phyloP scores from a whole-genome alignment of 495 filamentous ascomycete genomes.

The Cudoniella acicularis region DNA sequence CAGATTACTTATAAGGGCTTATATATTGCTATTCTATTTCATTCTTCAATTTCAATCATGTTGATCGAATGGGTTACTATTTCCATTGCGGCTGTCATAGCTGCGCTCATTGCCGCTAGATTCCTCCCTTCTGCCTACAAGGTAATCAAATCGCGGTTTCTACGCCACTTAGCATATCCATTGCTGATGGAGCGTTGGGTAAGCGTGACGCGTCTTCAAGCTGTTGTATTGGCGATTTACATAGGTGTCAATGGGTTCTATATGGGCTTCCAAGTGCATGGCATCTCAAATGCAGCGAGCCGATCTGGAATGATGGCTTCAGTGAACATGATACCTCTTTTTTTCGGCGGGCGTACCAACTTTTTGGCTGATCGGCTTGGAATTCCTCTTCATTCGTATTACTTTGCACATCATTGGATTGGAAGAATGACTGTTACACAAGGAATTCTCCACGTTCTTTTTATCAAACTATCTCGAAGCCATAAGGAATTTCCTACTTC shows the following conservation, averaged over 20 bases:
- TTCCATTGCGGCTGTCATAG: background rate
- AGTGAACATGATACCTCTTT: constrained; percentile 5
- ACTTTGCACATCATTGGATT: constrained; percentile 11
- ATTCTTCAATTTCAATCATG: too few relatives aligned
- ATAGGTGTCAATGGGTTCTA: background rate
- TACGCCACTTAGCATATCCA: background rate
- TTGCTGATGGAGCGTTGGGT: background rate
- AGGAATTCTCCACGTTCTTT: background rate
- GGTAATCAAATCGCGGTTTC: background rate
- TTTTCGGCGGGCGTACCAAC: constrained; percentile 3
- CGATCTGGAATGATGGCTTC: constrained; percentile 3
- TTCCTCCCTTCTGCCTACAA: background rate
- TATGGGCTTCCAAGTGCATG: background rate
- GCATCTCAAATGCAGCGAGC: background rate
- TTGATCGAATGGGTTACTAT: background rate
- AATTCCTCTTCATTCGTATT: constrained; percentile 4
- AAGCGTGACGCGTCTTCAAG: background rate
- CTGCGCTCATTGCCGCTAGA: background rate
- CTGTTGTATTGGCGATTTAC: background rate
- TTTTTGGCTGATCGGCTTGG: background rate
- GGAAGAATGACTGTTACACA: background rate
- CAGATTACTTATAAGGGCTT: too few relatives aligned
- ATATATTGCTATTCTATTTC: too few relatives aligned
- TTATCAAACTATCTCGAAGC: background rate
- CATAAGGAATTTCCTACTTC: background rate